Evolutionary conservation across 176 grass and related monocot genomes (phyloP).

Genomic region (Typha latifolia): DNA sequence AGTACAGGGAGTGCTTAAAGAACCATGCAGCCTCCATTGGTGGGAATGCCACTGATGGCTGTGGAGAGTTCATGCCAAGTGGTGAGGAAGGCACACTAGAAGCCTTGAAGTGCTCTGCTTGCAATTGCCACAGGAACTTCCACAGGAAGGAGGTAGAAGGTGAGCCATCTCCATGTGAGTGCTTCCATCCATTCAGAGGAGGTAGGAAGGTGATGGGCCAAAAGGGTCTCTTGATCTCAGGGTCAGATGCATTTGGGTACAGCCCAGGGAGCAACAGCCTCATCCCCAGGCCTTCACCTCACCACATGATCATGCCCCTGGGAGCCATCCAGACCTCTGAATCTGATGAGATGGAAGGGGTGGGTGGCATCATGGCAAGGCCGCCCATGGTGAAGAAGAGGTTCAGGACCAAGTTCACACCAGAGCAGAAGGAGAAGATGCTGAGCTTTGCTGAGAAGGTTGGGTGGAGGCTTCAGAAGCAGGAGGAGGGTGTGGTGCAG

Average conservation of each 20-base stretch:
- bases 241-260: neutral
- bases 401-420: constrained; percentile 3
- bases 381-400: constrained; percentile 20
- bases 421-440: constrained; percentile 6
- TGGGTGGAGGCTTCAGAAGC: neutral
- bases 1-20: constrained; percentile 48
- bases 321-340: constrained; percentile 77
- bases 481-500: neutral
- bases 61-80: constrained; percentile 60
- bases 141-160: constrained; percentile 35
- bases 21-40: constrained; percentile 69
- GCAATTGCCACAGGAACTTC: constrained; percentile 70
- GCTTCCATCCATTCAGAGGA: neutral
- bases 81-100: constrained; percentile 49
- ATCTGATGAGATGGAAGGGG: constrained; percentile 58
- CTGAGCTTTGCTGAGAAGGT: neutral
- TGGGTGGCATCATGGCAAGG: constrained; percentile 16
- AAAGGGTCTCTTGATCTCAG: neutral
- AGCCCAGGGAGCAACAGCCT: neutral
- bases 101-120: constrained; percentile 51
- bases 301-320: constrained; percentile 70
- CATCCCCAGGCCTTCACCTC: constrained; percentile 5
- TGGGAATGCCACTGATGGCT: constrained; percentile 62
- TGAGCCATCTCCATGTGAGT: neutral
- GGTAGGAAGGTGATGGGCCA: neutral